Percentiles rank a stretch among this genome's conserved stretches.
phyloP scores from a whole-genome alignment of 108 stramenopile species.

The Fistulifera solaris region DNA sequence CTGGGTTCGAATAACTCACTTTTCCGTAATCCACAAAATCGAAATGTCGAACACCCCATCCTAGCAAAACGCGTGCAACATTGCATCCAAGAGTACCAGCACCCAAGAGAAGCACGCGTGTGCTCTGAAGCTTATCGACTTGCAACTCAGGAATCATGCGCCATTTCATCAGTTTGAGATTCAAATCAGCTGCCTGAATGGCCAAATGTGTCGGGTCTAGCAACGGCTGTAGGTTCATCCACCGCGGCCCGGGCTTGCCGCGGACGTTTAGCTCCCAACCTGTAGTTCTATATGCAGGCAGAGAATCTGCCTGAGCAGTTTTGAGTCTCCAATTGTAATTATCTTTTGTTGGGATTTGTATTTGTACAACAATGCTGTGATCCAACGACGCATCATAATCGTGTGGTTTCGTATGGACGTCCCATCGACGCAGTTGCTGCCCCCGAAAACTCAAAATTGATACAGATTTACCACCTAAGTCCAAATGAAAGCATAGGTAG shows the following conservation, averaged over 20 bases:
- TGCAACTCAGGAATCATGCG: slow-evolving; percentile 85
- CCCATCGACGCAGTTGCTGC: slow-evolving; percentile 34
- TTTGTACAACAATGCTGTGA: slow-evolving; percentile 34
- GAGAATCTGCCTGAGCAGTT: background rate
- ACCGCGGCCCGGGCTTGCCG: slow-evolving; percentile 67
- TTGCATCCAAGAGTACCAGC: slow-evolving; percentile 97
- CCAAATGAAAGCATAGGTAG: slow-evolving; percentile 50
- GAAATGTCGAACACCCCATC: slow-evolving; percentile 95
- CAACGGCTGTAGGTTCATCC: slow-evolving; percentile 69
- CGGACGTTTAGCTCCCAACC: slow-evolving; percentile 81
- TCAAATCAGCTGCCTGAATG: slow-evolving; percentile 87
- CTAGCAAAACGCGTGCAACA: slow-evolving; percentile 87
- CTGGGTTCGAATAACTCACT: slow-evolving; percentile 95
- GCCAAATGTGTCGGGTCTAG: slow-evolving; percentile 71
- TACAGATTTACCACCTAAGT: slow-evolving; percentile 40
- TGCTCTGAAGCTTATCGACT: slow-evolving; percentile 60
- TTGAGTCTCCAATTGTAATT: slow-evolving; percentile 43
- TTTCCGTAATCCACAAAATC: slow-evolving; percentile 92
- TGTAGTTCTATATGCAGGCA: slow-evolving; percentile 34
- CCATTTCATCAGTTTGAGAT: slow-evolving; percentile 98
- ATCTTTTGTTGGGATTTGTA: slow-evolving; percentile 37
- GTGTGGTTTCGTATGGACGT: background rate
- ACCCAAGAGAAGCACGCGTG: slow-evolving; percentile 87
- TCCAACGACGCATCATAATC: slow-evolving; percentile 7
- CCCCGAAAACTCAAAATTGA: slow-evolving; percentile 55